These are phyloP conservation scores for Sordariomycetes sp. DNA, from an alignment of 2,329 filamentous ascomycete species.

Conservation along the genomic window DNA sequence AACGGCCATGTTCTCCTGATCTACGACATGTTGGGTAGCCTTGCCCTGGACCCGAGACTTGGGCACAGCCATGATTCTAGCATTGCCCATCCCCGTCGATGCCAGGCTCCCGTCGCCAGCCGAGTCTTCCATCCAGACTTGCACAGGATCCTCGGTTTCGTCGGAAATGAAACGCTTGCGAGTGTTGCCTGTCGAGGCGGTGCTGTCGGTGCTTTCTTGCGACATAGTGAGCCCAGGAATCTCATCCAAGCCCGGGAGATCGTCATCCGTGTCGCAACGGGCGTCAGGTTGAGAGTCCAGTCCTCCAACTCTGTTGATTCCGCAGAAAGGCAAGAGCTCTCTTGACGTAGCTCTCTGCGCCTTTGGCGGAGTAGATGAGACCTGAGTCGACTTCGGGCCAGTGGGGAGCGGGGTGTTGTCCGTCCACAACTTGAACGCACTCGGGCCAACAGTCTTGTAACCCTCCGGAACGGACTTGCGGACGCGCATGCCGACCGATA, in stretches of 20 bases:
- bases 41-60: constrained; percentile 15
- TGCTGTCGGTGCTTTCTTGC: constrained; percentile 41
- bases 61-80: constrained; percentile 41
- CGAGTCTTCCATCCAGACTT: too few species aligned
- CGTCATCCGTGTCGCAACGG: constrained; percentile 3
- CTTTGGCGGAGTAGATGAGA: neutral
- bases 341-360: constrained; percentile 19
- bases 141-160: constrained; percentile 28
- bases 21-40: constrained; percentile 9
- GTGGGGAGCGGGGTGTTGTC: constrained; percentile 16
- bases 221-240: constrained; percentile 43
- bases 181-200: constrained; percentile 11
- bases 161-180: constrained; percentile 41
- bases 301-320: constrained; percentile 67
- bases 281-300: constrained; percentile 48
- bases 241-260: constrained; percentile 24
- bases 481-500: constrained; percentile 88
- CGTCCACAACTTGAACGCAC: constrained; percentile 42
- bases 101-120: constrained; percentile 26
- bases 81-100: constrained; percentile 25
- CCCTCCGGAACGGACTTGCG: constrained; percentile 90
- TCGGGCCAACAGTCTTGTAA: constrained; percentile 64
- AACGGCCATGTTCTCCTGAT: constrained; percentile 37
- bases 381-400: constrained; percentile 1
- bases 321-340: constrained; percentile 74